A percentile compares a stretch with the other conserved stretches of the same genome.
phyloP scores from a whole-genome alignment of 139 green algal species.

The Tetratostichococcus sp. region DNA sequence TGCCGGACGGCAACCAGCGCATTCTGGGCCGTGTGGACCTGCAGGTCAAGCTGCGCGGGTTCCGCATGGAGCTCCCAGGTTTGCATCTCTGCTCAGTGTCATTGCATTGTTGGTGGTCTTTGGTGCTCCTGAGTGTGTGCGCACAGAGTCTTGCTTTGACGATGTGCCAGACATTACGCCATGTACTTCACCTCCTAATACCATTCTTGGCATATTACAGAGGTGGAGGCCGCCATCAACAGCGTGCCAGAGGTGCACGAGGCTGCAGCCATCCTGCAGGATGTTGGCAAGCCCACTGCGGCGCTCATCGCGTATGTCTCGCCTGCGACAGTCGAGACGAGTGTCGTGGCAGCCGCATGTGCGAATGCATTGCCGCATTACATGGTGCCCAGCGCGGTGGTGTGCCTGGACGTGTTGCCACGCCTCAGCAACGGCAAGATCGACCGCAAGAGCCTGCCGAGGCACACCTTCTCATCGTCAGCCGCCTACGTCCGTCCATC shows the following conservation, averaged over 20 bases:
- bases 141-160: too few species aligned
- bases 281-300: neutral
- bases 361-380: slow-evolving; percentile 16
- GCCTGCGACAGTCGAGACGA: neutral
- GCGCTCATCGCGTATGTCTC: slow-evolving; percentile 16
- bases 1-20: too few species aligned
- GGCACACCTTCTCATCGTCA: slow-evolving; percentile 19
- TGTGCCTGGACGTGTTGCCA: slow-evolving; percentile 7
- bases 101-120: too few species aligned
- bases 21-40: too few species aligned
- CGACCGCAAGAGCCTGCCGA: slow-evolving; percentile 13
- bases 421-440: slow-evolving; percentile 22
- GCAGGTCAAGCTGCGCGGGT: too few species aligned
- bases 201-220: neutral
- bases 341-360: neutral
- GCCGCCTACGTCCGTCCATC: neutral
- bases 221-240: slow-evolving; percentile 39
- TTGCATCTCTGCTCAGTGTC: too few species aligned
- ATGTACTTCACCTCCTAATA: too few species aligned
- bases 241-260: neutral
- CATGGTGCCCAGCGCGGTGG: slow-evolving; percentile 19
- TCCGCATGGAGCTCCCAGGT: too few species aligned
- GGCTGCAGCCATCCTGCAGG: slow-evolving; percentile 1
- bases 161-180: too few species aligned
- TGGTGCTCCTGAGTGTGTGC: too few species aligned